These are phyloP conservation scores for Nissolia schottii DNA, from an alignment of 306 rosid species.

Conservation along the genomic window DNA sequence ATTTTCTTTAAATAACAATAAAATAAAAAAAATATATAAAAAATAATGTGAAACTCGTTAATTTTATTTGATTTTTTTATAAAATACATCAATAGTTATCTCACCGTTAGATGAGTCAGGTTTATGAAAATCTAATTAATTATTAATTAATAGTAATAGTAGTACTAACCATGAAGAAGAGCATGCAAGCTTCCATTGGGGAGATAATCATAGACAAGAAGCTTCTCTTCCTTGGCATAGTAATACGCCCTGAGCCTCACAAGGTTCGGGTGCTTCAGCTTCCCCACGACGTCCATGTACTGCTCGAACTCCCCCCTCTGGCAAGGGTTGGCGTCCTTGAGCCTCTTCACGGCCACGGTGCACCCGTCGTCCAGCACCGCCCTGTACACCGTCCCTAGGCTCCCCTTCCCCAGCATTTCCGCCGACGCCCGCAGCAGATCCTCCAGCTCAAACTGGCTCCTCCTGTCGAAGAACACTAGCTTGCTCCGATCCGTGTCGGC, in stretches of 20 bases:
- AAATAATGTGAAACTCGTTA: no score
- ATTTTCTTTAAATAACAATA: no score
- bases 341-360: slow-evolving; percentile 83
- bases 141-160: background rate
- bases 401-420: slow-evolving; percentile 95
- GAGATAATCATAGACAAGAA: slow-evolving; percentile 86
- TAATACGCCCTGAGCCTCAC: slow-evolving; percentile 84
- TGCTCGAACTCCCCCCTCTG: slow-evolving; percentile 79
- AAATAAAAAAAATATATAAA: no score
- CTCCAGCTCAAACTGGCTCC: slow-evolving; percentile 85
- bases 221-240: slow-evolving; percentile 94
- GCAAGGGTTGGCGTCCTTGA: slow-evolving; percentile 89
- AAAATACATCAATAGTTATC: no score
- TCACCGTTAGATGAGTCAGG: no score
- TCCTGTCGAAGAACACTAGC: slow-evolving; percentile 76
- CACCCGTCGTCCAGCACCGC: slow-evolving; percentile 83
- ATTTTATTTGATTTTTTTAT: no score
- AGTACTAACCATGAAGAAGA: slow-evolving; percentile 75
- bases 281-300: slow-evolving; percentile 91
- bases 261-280: slow-evolving; percentile 69
- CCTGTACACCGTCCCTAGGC: slow-evolving; percentile 89
- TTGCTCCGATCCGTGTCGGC: slow-evolving; percentile 64
- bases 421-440: slow-evolving; percentile 93
- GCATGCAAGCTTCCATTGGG: slow-evolving; percentile 89
- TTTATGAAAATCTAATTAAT: background rate